Percentiles rank a stretch among this genome's conserved stretches.
phyloP scores from a whole-genome alignment of 768 basidiomycete genomes.

The Psilocybe azurescens region DNA sequence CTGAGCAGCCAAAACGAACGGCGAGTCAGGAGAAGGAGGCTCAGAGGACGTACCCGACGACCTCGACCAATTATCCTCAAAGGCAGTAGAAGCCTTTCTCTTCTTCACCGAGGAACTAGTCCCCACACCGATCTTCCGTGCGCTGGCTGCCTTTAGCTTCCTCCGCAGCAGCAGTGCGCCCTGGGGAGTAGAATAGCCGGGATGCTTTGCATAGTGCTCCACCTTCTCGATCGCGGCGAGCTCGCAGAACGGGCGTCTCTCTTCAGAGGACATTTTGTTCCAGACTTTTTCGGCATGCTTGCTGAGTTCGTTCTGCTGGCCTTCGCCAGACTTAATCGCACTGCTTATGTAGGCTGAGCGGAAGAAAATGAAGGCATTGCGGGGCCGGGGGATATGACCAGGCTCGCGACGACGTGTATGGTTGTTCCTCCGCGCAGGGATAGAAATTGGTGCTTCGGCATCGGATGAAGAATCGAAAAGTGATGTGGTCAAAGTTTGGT shows the following conservation, averaged over 20 bases:
- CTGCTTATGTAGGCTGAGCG: conserved; percentile 32
- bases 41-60: conserved; percentile 5
- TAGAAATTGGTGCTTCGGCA: conserved; percentile 14
- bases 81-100: not conserved
- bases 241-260: conserved; percentile 22
- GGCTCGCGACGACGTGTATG: conserved; percentile 19
- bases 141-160: conserved; percentile 6
- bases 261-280: conserved; percentile 27
- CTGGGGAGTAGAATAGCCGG: conserved; percentile 34
- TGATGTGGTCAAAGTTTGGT: not conserved
- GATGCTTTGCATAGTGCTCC: conserved; percentile 31
- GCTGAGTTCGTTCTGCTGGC: conserved; percentile 40
- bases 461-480: not conserved
- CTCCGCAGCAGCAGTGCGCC: conserved; percentile 11
- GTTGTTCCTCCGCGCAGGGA: conserved; percentile 10
- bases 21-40: conserved; percentile 5
- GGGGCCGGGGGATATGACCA: conserved; percentile 37
- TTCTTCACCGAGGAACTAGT: not conserved
- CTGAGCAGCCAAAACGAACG: not conserved
- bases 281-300: conserved; percentile 35
- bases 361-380: conserved; percentile 45
- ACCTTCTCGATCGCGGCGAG: conserved; percentile 31
- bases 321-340: conserved; percentile 8
- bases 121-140: not conserved
- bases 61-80: not conserved